Evolutionary conservation across 208 protist species (phyloP).

Genomic region (Leptomonas seymouri): DNA sequence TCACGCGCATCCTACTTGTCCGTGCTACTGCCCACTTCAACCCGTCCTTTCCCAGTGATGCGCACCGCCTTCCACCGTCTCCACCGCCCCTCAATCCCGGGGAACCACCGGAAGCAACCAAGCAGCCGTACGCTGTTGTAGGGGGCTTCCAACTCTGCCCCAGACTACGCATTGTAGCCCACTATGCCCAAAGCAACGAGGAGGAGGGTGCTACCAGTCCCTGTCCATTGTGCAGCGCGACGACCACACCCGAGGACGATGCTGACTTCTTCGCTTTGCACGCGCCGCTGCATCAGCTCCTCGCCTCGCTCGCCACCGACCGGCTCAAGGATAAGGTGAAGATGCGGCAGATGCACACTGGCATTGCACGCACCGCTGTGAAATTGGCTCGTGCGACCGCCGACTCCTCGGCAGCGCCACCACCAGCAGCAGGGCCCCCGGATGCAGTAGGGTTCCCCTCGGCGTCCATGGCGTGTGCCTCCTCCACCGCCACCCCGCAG

Average conservation of each 20-base stretch:
- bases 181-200: conserved; percentile 9
- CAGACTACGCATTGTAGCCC: conserved; percentile 26
- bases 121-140: not conserved
- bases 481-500: not conserved
- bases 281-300: conserved; percentile 28
- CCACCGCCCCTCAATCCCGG: not conserved
- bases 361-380: conserved; percentile 18
- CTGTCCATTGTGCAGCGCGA: not conserved
- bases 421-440: not conserved
- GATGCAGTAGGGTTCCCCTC: conserved; percentile 4
- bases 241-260: conserved; percentile 34
- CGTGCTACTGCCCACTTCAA: conserved; percentile 24
- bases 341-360: conserved; percentile 20
- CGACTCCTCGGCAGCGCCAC: not conserved
- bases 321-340: conserved; percentile 28
- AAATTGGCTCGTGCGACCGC: conserved; percentile 9
- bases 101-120: not conserved
- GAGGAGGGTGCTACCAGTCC: not conserved
- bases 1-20: conserved; percentile 29
- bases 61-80: not conserved
- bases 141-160: not conserved
- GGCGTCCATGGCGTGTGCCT: not conserved
- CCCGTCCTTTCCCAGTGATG: conserved; percentile 12
- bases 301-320: conserved; percentile 32
- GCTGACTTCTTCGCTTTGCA: conserved; percentile 20